Evolutionary conservation across 441 rosid genomes (phyloP), one percentile per base, ranked within the genome.

Genomic region (Adansonia gregorii): DNA sequence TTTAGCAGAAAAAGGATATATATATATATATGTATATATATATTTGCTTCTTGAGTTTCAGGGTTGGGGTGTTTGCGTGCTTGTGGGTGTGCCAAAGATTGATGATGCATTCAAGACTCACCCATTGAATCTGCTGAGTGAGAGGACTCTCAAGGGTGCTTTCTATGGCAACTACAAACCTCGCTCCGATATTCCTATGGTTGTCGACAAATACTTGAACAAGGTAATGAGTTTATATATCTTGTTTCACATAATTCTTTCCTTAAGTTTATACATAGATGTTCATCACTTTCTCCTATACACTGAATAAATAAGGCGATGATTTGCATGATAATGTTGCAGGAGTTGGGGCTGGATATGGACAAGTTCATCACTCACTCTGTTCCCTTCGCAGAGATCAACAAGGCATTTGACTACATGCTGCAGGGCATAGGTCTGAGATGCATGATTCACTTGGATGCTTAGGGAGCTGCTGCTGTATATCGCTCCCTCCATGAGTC

Each of bases 11-110:
- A 17, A 17, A n/a, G 7, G 22, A 17, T 17, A 55, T 6, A 63
- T 41, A 31, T 1, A 63, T 31, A 5, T 14, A 58, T 14, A 35
- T n/a, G n/a, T 0, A 59, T 59, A 20, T 20, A 4, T 59, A 5
- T 2, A 20, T 17, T 24, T 69, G 4, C 65, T 77, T 60, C 9
- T 51, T 43, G 5, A 14, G 22, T 68, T 17, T 45, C 88, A 94
- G 97, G 98, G 97, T 2, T 94, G 98, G 98, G 98, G 98, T 76
- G 98, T 94, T 73, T 97, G 98, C 27, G 98, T 94, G 4, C 90
- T 94, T 31, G 98, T 94, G 0, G 98, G 98, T 22, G 94, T 93
- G 64, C 98, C 98, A 8, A 86, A 78, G 84, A 94, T 89, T 78
- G 97, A 94, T 52, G 98, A 86, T 27, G 84, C 86, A 0, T 94